These are phyloP conservation scores for Colletotrichum somersetense DNA, from an alignment of 2,329 filamentous ascomycete genomes.

Conservation along the genomic window DNA sequence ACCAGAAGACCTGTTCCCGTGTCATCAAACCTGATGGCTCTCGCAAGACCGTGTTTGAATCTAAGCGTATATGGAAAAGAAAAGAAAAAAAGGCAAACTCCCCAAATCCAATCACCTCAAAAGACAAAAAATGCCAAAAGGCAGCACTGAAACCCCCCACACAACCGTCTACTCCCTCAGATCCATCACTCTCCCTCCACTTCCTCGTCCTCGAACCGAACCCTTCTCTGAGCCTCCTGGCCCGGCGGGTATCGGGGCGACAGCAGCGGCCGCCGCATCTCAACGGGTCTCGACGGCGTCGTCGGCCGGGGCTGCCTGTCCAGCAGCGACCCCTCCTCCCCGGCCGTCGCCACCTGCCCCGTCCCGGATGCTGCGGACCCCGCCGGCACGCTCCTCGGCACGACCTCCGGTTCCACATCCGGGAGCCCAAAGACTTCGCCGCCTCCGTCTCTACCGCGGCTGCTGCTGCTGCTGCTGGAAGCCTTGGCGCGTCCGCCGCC, in stretches of 20 bases:
- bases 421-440: not conserved
- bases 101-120: not conserved
- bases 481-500: not conserved
- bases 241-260: slow-evolving; percentile 1
- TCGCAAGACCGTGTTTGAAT: not conserved
- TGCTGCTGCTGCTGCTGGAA: no score
- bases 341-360: not conserved
- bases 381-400: slow-evolving; percentile 32
- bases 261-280: not conserved
- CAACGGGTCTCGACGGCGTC: not conserved
- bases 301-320: not conserved
- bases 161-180: not conserved
- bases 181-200: not conserved
- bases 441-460: not conserved
- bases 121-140: not conserved
- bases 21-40: no score
- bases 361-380: not conserved
- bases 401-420: slow-evolving; percentile 10
- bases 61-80: not conserved
- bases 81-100: not conserved
- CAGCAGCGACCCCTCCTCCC: not conserved
- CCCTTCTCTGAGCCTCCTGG: not conserved
- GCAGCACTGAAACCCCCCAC: not conserved
- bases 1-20: no score
- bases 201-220: slow-evolving; percentile 12